Conservation (phyloP, 805 yeast species). For the Candida berthetii region DNA sequence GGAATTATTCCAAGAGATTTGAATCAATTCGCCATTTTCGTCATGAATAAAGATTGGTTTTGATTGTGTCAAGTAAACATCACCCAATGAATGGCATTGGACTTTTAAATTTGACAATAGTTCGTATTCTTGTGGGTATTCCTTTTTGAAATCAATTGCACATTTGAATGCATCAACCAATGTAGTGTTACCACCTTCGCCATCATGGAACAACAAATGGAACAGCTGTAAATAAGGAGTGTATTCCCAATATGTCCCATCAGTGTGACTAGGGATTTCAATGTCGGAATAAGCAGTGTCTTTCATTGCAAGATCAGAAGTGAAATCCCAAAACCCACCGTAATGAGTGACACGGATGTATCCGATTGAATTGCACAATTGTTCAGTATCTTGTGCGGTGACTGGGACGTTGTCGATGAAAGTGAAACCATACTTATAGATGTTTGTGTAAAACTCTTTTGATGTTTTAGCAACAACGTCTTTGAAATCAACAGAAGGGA, state of each 20-base stretch:
- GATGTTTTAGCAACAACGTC: slow-evolving; percentile 33
- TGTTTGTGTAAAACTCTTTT: slow-evolving; percentile 13
- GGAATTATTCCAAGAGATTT: slow-evolving; percentile 66
- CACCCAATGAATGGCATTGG: slow-evolving; percentile 76
- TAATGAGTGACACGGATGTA: slow-evolving; percentile 66
- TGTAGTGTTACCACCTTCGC: slow-evolving; percentile 62
- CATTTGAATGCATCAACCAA: slow-evolving; percentile 62
- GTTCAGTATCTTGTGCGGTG: slow-evolving; percentile 51
- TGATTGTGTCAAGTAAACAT: slow-evolving; percentile 59
- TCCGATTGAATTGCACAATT: slow-evolving; percentile 48
- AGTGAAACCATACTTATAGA: slow-evolving; percentile 46
- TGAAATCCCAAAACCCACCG: slow-evolving; percentile 80
- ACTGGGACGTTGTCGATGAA: slow-evolving; percentile 57
- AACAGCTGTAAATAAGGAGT: slow-evolving; percentile 68
- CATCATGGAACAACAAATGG: slow-evolving; percentile 59
- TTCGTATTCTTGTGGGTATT: slow-evolving; percentile 45
- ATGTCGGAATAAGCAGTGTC: slow-evolving; percentile 71
- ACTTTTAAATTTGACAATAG: slow-evolving; percentile 42
- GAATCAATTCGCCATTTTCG: slow-evolving; percentile 42
- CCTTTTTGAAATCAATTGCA: slow-evolving; percentile 40
- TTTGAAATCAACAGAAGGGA: slow-evolving; percentile 33
- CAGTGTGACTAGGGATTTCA: slow-evolving; percentile 61
- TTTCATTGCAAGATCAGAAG: slow-evolving; percentile 57
- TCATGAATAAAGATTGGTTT: slow-evolving; percentile 54
- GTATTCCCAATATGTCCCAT: slow-evolving; percentile 71